These are phyloP conservation scores for Lasiosphaeria miniovina DNA, from an alignment of 495 filamentous ascomycete genomes.

Conservation along the genomic window DNA sequence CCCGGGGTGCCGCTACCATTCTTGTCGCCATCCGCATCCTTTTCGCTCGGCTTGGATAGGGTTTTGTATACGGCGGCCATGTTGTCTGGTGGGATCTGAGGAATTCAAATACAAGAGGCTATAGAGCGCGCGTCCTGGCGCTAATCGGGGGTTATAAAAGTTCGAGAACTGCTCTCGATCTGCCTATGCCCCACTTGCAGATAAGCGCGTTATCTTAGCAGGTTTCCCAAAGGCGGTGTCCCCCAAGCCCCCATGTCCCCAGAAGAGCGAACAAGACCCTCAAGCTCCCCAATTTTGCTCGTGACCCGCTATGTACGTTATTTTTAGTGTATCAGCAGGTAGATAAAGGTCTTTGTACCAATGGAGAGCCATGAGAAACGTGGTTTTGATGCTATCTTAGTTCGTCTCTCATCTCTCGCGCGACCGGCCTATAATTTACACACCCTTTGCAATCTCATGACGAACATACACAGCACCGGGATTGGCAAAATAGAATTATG, in stretches of 20 bases:
- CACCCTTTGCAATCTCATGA: background rate
- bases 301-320: no score
- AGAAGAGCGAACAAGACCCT: no score
- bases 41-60: slow-evolving; percentile 66
- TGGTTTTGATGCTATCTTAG: no score
- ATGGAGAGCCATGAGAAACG: no score
- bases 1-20: slow-evolving; percentile 25
- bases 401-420: no score
- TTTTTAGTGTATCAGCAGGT: no score
- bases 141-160: background rate
- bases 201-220: slow-evolving; percentile 14
- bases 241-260: no score
- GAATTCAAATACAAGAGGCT: background rate
- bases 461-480: background rate
- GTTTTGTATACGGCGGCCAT: slow-evolving; percentile 98
- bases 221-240: slow-evolving; percentile 11
- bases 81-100: slow-evolving; percentile 20
- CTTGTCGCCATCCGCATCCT: slow-evolving; percentile 33
- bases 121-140: background rate
- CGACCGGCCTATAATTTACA: no score
- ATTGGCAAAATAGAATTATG: background rate
- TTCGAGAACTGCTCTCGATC: background rate
- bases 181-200: background rate
- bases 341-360: no score
- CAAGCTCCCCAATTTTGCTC: no score